Evolutionary conservation across 225 moss, liverwort and hornwort species (phyloP).

Genomic region (Marchantia paleacea): DNA sequence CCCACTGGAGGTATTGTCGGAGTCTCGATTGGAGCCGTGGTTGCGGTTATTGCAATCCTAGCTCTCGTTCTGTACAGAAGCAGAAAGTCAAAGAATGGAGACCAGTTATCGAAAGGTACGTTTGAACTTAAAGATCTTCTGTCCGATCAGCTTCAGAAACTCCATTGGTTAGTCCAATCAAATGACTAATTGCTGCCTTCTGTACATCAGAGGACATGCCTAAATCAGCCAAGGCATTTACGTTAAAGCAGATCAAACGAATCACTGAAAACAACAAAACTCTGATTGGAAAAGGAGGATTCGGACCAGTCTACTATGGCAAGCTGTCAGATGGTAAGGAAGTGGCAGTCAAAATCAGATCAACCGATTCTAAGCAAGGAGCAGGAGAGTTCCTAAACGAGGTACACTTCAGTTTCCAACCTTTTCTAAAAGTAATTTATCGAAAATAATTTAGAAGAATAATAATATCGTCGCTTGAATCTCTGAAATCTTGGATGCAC

Average conservation of each 20-base stretch:
- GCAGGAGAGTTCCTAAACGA: slow-evolving; percentile 16
- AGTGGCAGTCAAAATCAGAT: slow-evolving; percentile 21
- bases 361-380: slow-evolving; percentile 15
- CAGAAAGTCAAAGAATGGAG: not conserved
- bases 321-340: slow-evolving; percentile 16
- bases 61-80: not conserved
- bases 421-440: not conserved
- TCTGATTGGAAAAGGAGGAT: slow-evolving; percentile 15
- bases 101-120: not conserved
- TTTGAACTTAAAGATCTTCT: too few relatives aligned
- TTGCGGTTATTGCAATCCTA: not conserved
- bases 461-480: too few relatives aligned
- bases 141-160: not conserved
- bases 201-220: slow-evolving; percentile 16
- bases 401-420: not conserved
- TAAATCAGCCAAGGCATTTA: not conserved
- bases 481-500: too few relatives aligned
- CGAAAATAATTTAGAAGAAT: too few relatives aligned
- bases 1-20: slow-evolving; percentile 1
- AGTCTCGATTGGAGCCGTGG: not conserved
- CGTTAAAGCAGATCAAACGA: not conserved
- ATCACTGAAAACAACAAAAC: slow-evolving; percentile 17
- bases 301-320: slow-evolving; percentile 15
- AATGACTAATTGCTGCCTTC: not conserved
- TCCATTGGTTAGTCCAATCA: too few relatives aligned